Evolutionary conservation across 1,284 basidiomycete species (phyloP).

Genomic region (Phylloporus gajari): DNA sequence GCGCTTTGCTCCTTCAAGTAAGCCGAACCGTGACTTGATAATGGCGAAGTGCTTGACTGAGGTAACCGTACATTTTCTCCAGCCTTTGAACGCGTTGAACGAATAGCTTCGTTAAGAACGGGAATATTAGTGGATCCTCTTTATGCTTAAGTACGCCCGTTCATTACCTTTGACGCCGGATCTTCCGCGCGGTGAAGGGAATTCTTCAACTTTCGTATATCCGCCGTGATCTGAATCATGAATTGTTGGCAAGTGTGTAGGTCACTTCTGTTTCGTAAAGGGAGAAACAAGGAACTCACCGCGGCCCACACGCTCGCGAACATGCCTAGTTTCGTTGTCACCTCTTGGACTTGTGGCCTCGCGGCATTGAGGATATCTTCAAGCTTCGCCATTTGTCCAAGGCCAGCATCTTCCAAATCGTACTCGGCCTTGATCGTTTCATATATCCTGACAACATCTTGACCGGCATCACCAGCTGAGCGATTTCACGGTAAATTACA

Average conservation of each 20-base stretch:
- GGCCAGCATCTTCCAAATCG: constrained; percentile 21
- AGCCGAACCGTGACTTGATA: constrained; percentile 32
- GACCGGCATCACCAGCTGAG: constrained; percentile 6
- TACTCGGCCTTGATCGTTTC: constrained; percentile 14
- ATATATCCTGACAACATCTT: constrained; percentile 22
- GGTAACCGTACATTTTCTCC: constrained; percentile 33
- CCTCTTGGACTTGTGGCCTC: constrained; percentile 30
- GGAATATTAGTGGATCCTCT: neutral
- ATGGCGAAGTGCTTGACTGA: constrained; percentile 33
- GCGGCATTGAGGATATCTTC: constrained; percentile 15
- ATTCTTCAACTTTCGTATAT: constrained; percentile 23
- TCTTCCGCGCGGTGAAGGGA: constrained; percentile 22
- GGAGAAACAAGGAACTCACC: constrained; percentile 16
- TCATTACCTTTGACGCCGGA: constrained; percentile 24
- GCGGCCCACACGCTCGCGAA: constrained; percentile 33
- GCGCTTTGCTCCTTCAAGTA: neutral
- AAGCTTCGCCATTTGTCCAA: constrained; percentile 13
- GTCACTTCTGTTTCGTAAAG: neutral
- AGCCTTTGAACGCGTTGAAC: constrained; percentile 23
- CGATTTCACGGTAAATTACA: neutral
- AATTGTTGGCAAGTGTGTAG: neutral
- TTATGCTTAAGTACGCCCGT: neutral
- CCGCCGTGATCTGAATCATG: constrained; percentile 29
- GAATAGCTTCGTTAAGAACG: constrained; percentile 21
- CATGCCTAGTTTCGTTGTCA: constrained; percentile 28